These are phyloP conservation scores for Sarcodon aspratus DNA, from an alignment of 768 basidiomycete species.

Conservation along the genomic window DNA sequence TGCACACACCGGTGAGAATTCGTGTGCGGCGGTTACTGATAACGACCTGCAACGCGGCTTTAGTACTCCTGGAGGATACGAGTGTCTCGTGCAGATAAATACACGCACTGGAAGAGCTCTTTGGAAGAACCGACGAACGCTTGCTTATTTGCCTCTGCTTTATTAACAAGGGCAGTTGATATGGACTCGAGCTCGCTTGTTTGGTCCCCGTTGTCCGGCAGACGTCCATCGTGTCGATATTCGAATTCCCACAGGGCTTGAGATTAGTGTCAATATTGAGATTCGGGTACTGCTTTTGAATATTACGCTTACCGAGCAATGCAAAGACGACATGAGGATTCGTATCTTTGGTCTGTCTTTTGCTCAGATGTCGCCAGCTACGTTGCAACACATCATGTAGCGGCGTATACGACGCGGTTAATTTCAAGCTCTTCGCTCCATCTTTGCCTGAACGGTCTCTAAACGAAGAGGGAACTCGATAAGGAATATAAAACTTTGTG, in stretches of 20 bases:
- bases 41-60: conserved; percentile 36
- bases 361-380: conserved; percentile 59
- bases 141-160: conserved; percentile 62
- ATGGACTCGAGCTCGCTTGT: conserved; percentile 50
- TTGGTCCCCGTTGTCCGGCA: conserved; percentile 42
- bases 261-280: too few relatives aligned
- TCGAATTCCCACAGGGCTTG: conserved; percentile 83
- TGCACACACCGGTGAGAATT: conserved; percentile 90
- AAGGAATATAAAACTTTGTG: neutral
- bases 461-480: conserved; percentile 4
- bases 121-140: conserved; percentile 44
- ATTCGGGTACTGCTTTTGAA: neutral
- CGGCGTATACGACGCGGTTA: conserved; percentile 53
- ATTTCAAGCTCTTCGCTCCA: conserved; percentile 48
- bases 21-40: conserved; percentile 59
- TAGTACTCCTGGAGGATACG: neutral
- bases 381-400: conserved; percentile 52
- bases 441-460: conserved; percentile 57
- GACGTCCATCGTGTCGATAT: conserved; percentile 35
- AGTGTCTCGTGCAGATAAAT: neutral
- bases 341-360: conserved; percentile 72
- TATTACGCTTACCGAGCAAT: conserved; percentile 46
- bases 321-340: conserved; percentile 65
- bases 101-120: conserved; percentile 50
- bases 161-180: conserved; percentile 46